A percentile compares a stretch with the other conserved stretches of the same genome.
Conservation (phyloP, 495 filamentous ascomycete genomes). For the Penicillium paradoxum region DNA sequence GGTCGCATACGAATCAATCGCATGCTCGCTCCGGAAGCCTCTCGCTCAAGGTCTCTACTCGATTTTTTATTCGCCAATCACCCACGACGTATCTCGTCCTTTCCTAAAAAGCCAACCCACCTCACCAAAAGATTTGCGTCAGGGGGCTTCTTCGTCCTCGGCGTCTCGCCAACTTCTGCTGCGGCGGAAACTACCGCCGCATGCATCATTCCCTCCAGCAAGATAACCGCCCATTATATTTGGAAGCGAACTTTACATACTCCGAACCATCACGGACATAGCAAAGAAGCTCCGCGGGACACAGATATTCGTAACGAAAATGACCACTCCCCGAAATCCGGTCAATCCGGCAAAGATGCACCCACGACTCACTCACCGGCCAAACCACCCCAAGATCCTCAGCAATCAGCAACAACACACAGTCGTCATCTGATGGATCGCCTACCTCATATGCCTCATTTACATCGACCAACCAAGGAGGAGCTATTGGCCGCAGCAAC, state of each 20-base stretch:
- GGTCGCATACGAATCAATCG: conserved; percentile 39
- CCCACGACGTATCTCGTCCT: conserved; percentile 16
- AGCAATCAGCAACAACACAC: conserved; percentile 12
- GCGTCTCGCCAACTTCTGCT: conserved; percentile 31
- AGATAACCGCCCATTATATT: conserved; percentile 25
- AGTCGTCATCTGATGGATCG: conserved; percentile 56
- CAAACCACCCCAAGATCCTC: conserved; percentile 7
- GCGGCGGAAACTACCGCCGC: conserved; percentile 33
- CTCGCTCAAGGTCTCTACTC: conserved; percentile 15
- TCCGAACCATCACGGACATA: conserved; percentile 17
- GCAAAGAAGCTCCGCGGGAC: conserved; percentile 6
- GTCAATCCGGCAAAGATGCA: conserved; percentile 9
- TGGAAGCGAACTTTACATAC: conserved; percentile 38
- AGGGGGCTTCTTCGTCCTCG: conserved; percentile 35
- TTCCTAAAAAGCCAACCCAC: conserved; percentile 19
- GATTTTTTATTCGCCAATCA: conserved; percentile 19
- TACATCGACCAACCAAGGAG: conserved; percentile 86
- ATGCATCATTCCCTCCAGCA: conserved; percentile 31
- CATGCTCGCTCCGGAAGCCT: conserved; percentile 14
- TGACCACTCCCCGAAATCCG: conserved; percentile 5
- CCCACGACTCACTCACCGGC: background rate
- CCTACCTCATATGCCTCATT: conserved; percentile 61
- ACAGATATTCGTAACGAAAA: conserved; percentile 10
- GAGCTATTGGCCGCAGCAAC: conserved; percentile 89
- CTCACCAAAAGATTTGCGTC: conserved; percentile 37